These are phyloP conservation scores for Colletotrichum sp. DNA, from an alignment of 2,329 filamentous ascomycete genomes.

Conservation along the genomic window DNA sequence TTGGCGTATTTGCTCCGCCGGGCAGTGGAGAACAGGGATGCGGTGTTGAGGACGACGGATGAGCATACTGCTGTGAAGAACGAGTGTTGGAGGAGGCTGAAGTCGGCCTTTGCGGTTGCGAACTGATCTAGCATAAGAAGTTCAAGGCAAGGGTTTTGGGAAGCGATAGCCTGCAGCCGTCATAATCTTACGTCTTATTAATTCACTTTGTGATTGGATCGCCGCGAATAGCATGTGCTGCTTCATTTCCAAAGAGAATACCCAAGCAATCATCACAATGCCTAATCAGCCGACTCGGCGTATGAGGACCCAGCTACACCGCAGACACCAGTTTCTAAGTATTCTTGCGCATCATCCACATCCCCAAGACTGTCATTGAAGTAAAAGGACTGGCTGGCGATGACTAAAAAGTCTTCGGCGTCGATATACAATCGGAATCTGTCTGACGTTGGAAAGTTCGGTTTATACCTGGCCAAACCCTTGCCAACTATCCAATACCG, in stretches of 20 bases:
- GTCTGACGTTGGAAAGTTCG: not conserved
- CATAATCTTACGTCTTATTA: not conserved
- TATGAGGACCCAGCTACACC: not conserved
- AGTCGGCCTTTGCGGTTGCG: not conserved
- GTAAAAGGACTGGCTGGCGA: not conserved
- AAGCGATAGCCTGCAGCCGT: not conserved
- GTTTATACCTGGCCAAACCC: not conserved
- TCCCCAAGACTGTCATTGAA: not conserved
- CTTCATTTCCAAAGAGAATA: not conserved
- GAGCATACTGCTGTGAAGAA: conserved; percentile 34
- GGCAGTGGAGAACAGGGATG: conserved; percentile 41
- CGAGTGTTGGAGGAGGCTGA: conserved; percentile 35
- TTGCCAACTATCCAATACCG: not conserved
- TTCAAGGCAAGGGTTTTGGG: not conserved
- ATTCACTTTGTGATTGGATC: not conserved
- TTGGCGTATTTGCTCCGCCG: conserved; percentile 40
- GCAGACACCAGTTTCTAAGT: not conserved
- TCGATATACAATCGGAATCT: not conserved
- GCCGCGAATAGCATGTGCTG: not conserved
- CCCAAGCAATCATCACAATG: not conserved
- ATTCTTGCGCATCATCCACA: not conserved
- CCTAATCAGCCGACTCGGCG: not conserved
- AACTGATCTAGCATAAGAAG: not conserved
- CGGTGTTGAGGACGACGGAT: conserved; percentile 31
- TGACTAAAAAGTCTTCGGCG: not conserved